phyloP scores from a whole-genome alignment of 768 basidiomycete species.

The Hysterangium stoloniferum region DNA sequence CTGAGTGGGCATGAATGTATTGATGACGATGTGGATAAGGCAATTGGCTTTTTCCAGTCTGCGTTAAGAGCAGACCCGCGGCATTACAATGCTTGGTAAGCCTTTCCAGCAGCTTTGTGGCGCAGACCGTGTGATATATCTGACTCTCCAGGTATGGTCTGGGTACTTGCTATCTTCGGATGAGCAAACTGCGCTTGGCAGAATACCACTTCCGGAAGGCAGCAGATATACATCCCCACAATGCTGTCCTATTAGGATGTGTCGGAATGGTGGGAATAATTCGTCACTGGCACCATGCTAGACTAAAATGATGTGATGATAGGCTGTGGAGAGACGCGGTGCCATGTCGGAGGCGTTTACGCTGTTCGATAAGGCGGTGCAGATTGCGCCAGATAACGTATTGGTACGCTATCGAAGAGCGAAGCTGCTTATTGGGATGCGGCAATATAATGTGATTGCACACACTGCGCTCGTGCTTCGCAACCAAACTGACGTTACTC shows the following conservation, averaged over 20 bases:
- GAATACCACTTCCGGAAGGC: conserved; percentile 97
- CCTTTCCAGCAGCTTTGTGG: conserved; percentile 14
- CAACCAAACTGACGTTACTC: conserved; percentile 14
- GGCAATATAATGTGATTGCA: conserved; percentile 67
- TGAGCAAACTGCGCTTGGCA: conserved; percentile 87
- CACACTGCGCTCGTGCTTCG: background rate
- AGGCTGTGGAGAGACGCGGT: conserved; percentile 87
- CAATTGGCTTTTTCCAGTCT: conserved; percentile 84
- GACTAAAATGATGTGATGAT: conserved; percentile 19
- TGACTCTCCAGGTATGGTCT: conserved; percentile 87
- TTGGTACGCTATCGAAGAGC: conserved; percentile 92
- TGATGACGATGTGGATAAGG: conserved; percentile 91
- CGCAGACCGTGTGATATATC: background rate
- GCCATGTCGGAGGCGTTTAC: conserved; percentile 67
- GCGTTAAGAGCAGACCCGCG: conserved; percentile 86
- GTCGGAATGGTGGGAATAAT: conserved; percentile 82
- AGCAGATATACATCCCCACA: conserved; percentile 85
- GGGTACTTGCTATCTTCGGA: conserved; percentile 91
- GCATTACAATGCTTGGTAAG: conserved; percentile 98
- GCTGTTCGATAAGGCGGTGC: conserved; percentile 76
- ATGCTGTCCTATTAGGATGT: conserved; percentile 93
- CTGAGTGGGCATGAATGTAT: conserved; percentile 95
- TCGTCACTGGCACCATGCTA: background rate
- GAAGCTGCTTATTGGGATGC: conserved; percentile 80
- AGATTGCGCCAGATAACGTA: conserved; percentile 78